Conservation (phyloP, 306 rosid species). For the Erythrophleum fordii region DNA sequence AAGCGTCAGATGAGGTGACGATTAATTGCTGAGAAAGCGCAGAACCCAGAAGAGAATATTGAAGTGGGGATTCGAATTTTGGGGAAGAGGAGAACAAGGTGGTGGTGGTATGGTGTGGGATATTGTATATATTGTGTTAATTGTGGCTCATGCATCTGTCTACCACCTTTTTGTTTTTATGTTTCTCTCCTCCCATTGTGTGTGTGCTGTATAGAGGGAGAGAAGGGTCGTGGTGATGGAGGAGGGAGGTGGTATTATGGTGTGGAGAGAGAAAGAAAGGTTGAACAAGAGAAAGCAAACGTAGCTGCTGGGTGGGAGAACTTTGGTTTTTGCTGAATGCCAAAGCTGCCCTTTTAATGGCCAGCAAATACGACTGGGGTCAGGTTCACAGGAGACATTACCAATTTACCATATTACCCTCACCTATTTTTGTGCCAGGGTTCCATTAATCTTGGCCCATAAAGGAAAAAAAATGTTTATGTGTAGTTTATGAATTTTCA, state of each 20-base stretch:
- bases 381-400: neutral
- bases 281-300: conserved; percentile 40
- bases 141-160: conserved; percentile 93
- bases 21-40: conserved; percentile 26
- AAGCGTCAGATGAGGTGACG: conserved; percentile 46
- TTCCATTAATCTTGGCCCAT: no score
- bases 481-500: no score
- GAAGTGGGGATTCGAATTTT: conserved; percentile 37
- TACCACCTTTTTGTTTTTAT: conserved; percentile 69
- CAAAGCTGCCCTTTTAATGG: conserved; percentile 54
- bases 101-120: conserved; percentile 53
- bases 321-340: conserved; percentile 42
- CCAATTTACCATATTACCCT: conserved; percentile 46
- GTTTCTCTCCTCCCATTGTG: conserved; percentile 6
- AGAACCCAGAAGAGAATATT: conserved; percentile 34
- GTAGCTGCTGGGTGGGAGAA: conserved; percentile 28
- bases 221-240: conserved; percentile 38
- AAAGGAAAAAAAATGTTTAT: no score
- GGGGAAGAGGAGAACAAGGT: conserved; percentile 48
- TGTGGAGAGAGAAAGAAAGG: conserved; percentile 44
- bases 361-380: conserved; percentile 31
- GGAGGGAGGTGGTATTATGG: conserved; percentile 51
- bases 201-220: conserved; percentile 20
- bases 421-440: neutral
- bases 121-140: conserved; percentile 34